A percentile compares a stretch with the other conserved stretches of the same genome.
These are phyloP conservation scores for Jacaranda mimosifolia DNA, from an alignment of 257 asterid genomes.

Conservation along the genomic window DNA sequence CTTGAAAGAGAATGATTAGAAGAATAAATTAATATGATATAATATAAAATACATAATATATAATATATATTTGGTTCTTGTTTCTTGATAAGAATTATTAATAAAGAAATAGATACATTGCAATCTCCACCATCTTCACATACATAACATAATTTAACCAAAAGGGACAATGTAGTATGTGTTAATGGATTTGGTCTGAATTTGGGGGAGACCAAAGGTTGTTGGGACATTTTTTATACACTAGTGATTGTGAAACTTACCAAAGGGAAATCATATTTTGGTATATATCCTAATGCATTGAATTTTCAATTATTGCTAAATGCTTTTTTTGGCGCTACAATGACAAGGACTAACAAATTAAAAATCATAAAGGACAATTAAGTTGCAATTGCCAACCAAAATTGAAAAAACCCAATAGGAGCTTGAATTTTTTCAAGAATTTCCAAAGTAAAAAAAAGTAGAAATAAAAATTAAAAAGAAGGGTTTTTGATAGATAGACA, in stretches of 20 bases:
- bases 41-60: too few species aligned
- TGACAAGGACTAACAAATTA: conserved; percentile 7
- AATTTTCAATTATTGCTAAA: conserved; percentile 24
- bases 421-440: not conserved
- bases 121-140: conserved; percentile 18
- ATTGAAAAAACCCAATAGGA: not conserved
- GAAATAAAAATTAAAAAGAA: not conserved
- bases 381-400: conserved; percentile 3
- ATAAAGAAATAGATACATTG: too few species aligned
- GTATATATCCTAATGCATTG: not conserved
- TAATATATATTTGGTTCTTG: too few species aligned
- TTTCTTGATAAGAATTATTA: too few species aligned
- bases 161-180: not conserved
- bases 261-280: not conserved
- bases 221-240: conserved; percentile 18
- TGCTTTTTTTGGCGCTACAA: conserved; percentile 30
- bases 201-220: conserved; percentile 18
- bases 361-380: not conserved
- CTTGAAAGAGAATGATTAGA: too few species aligned
- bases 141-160: conserved; percentile 3
- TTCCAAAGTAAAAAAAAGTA: not conserved
- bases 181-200: conserved; percentile 33
- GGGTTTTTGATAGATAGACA: too few species aligned
- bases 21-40: too few species aligned
- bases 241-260: conserved; percentile 5